Evolutionary conservation across 495 filamentous ascomycete species (phyloP), one percentile per base, ranked within the genome.

Genomic region (Xylaria flabelliformis): DNA sequence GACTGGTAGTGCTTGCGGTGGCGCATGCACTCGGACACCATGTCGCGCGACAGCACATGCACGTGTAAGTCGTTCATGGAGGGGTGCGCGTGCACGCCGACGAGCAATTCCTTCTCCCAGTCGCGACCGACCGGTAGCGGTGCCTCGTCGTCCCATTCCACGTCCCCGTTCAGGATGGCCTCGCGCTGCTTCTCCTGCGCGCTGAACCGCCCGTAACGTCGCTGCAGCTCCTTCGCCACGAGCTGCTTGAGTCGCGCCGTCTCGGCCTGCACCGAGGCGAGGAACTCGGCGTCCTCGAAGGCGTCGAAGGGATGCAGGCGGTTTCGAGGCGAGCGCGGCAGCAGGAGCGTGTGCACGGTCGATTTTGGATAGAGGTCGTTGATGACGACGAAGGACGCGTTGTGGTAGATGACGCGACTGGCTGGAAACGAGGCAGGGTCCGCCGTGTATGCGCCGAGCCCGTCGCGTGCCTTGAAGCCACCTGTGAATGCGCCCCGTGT

Each of bases 41-140:
- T 87, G 80, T 99, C 96, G 41, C 85, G 81, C 21, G 91, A 90
- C 41, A 99, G 79, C 46, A 99, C 89, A 81, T 99, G 96, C 21
- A 99, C 85, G 80, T 99, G 96, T 67, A 99, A 80, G 81, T 98
- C 93, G 67, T 89, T 91, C 96, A 99, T 97, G 24, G 89, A 92
- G n/a, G 96, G 96, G 68, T 89, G 86, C 3, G 92, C 92, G 82
- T 99, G 96, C 0, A 97, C 84, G 26, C 96, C 96, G 19, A 90
- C 86, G 53, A 89, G 86, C 67, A 98, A 85, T 34, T 96, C 93
- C n/a, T 79, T 79, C 50, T 86, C 83, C 92, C 93, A 99, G 78
- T 97, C 90, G 24, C 95, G 83, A 0, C 94, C 94, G 0, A 76
- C 72, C 0, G 94, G 94, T 21, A 93, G 80, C 42, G 85, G 79